Conservation (phyloP, 768 basidiomycete genomes). For the Lactarius trivialis region DNA sequence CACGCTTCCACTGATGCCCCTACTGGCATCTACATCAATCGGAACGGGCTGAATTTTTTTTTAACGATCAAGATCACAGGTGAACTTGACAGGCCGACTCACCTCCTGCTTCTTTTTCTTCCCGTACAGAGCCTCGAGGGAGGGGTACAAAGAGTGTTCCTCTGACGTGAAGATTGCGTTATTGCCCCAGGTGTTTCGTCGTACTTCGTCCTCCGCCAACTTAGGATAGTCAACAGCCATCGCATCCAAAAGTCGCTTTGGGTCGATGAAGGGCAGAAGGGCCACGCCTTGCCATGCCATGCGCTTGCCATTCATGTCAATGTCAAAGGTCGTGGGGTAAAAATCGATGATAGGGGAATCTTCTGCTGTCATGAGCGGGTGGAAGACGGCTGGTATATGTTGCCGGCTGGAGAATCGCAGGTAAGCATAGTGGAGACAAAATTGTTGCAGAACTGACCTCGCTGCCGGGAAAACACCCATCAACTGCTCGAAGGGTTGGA, state of each 20-base stretch:
- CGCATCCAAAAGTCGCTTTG: constrained; percentile 72
- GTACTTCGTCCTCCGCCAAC: constrained; percentile 75
- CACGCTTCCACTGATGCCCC: constrained; percentile 74
- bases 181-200: constrained; percentile 80
- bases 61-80: constrained; percentile 4
- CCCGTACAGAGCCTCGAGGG: constrained; percentile 83
- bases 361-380: constrained; percentile 77
- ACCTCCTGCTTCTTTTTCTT: constrained; percentile 81
- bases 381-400: constrained; percentile 85
- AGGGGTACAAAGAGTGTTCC: constrained; percentile 79
- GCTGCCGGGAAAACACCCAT: constrained; percentile 98
- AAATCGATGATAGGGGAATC: constrained; percentile 94
- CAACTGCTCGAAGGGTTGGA: constrained; percentile 95
- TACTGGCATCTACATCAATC: constrained; percentile 61
- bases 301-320: constrained; percentile 99
- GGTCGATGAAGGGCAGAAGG: constrained; percentile 91
- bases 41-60: constrained; percentile 52
- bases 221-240: constrained; percentile 62
- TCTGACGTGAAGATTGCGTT: constrained; percentile 78
- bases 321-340: constrained; percentile 85
- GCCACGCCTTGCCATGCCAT: constrained; percentile 99
- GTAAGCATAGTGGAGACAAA: not conserved
- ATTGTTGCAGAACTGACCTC: constrained; percentile 44
- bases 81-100: constrained; percentile 26
- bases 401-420: constrained; percentile 50